phyloP scores from a whole-genome alignment of 371 early-diverging fungal species.

The Phascolomyces articulosus region DNA sequence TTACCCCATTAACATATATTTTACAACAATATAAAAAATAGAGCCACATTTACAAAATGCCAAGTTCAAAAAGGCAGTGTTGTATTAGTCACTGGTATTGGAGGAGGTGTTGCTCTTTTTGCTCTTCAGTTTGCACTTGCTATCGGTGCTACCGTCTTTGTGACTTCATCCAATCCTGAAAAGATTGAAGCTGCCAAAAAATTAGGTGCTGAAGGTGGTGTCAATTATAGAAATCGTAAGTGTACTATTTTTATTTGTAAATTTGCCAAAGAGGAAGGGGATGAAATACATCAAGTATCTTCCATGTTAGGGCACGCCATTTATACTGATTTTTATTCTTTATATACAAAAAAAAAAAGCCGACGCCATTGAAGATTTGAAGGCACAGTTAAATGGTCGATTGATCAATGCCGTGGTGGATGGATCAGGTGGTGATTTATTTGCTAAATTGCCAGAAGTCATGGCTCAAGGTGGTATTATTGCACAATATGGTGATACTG shows the following conservation, averaged over 20 bases:
- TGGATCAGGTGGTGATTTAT: constrained; percentile 67
- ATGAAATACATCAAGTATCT: too few relatives aligned
- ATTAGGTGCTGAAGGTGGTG: constrained; percentile 73
- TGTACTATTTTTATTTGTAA: constrained; percentile 29
- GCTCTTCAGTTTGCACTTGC: constrained; percentile 72
- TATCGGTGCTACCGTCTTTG: constrained; percentile 71
- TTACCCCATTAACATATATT: too few relatives aligned
- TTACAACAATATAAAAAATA: neutral
- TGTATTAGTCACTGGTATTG: constrained; percentile 76
- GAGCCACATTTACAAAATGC: constrained; percentile 64
- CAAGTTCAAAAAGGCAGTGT: constrained; percentile 58
- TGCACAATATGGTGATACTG: constrained; percentile 63
- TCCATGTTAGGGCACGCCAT: too few relatives aligned
- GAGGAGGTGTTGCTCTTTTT: constrained; percentile 76
- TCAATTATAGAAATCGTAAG: constrained; percentile 69
- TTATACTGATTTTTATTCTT: too few relatives aligned
- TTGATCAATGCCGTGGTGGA: constrained; percentile 65
- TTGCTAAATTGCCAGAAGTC: constrained; percentile 36
- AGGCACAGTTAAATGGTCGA: constrained; percentile 39
- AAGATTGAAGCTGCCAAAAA: constrained; percentile 66
- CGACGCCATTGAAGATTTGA: constrained; percentile 52
- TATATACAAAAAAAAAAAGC: too few relatives aligned
- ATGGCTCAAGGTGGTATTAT: constrained; percentile 61
- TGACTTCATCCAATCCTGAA: constrained; percentile 67
- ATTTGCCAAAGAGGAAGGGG: too few relatives aligned